Conservation (phyloP, 2,329 filamentous ascomycete genomes). For the Rhinocladiella similis region DNA sequence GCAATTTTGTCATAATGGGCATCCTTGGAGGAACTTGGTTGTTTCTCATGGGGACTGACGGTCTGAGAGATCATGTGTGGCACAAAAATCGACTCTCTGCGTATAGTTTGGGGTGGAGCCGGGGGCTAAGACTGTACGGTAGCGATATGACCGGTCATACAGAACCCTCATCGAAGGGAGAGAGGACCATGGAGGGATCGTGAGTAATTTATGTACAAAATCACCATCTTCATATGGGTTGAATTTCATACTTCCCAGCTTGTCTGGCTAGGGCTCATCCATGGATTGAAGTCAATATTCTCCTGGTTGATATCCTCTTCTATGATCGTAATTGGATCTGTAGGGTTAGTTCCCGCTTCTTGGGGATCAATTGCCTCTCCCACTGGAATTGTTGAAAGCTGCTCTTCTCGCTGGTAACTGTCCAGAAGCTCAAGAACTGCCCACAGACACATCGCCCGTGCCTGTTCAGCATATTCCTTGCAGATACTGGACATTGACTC, state of each 20-base stretch:
- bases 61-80: conserved; percentile 5
- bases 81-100: conserved; percentile 9
- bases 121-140: not conserved
- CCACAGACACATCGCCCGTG: conserved; percentile 10
- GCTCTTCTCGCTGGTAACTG: not conserved
- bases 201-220: no score
- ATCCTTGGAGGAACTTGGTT: conserved; percentile 14
- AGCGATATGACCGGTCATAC: not conserved
- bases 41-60: conserved; percentile 7
- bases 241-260: not conserved
- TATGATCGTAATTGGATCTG: no score
- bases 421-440: conserved; percentile 8
- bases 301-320: no score
- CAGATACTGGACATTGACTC: conserved; percentile 2
- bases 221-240: no score
- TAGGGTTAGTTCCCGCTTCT: no score
- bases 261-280: no score
- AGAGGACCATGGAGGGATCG: not conserved
- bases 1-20: conserved; percentile 16
- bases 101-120: conserved; percentile 7
- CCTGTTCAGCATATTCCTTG: conserved; percentile 1
- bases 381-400: no score
- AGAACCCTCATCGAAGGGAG: not conserved
- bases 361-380: no score
- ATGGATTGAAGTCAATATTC: no score